Evolutionary conservation across 257 asterid species (phyloP), one percentile per base, ranked within the genome.

Genomic region (Solanum etuberosum): DNA sequence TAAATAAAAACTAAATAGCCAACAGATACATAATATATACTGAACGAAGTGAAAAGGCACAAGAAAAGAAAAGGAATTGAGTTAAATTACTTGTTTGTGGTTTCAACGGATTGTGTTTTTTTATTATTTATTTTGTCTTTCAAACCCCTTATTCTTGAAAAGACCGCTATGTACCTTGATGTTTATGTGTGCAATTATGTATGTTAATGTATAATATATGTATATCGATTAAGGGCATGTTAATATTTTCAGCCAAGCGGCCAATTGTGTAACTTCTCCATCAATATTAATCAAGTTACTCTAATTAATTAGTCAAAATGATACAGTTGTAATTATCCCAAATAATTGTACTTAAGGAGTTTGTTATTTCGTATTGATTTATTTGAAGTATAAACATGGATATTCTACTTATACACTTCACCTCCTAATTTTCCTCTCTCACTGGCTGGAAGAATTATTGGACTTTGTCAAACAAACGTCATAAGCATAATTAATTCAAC

Each of bases 291-390:
- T 76, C 57, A 76, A 76, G 23, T 40, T 18, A 38, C 57, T 76
- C 57, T 76, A 68, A 68, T 74, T 38, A 68, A 68, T 74, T 42
- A 80, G 67, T 80, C 85, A 80, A 48, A 80, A 38, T 27, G 25
- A 80, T 46, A 78, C 37, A 78, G 63, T 43, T 42, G 84, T 27
- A 25, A 46, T 9, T 43, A 46, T 5, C 85, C 84, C 29, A 9
- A 80, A 16, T 80, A 46, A 80, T 80, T 80, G 67, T 80, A 80
- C 85, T 46, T 80, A 5, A 43, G 67, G 14, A 48, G 67, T 80
- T 80, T 80, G 85, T 80, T 80, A 46, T 80, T 80, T 80, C 85
- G 85, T 80, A 80, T 46, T 80, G 42, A 80, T 48, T 80, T 46
- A 80, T 29, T 46, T 80, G 85, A 80, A 48, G 85, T 80, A 46